Conservation (phyloP, 2,329 filamentous ascomycete species). For the Thermomyces lanuginosus region DNA sequence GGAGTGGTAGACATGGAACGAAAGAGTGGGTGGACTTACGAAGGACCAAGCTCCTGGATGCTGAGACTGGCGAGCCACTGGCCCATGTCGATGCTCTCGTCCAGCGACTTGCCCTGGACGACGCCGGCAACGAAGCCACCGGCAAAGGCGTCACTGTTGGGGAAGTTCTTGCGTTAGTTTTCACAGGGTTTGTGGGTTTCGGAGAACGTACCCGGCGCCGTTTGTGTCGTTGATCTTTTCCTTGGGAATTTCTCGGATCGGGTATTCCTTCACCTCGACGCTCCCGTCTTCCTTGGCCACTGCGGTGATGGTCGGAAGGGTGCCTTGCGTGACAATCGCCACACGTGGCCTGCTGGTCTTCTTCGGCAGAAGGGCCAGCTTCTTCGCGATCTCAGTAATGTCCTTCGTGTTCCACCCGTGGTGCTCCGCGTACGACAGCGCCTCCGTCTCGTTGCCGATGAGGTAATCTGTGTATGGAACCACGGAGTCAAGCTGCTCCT, state of each 20-base stretch:
- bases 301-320: conserved; percentile 73
- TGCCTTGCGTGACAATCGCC: conserved; percentile 90
- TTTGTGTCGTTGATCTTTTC: conserved; percentile 87
- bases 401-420: conserved; percentile 61
- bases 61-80: conserved; percentile 91
- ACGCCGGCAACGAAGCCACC: conserved; percentile 85
- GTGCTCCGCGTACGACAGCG: conserved; percentile 67
- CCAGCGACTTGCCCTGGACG: conserved; percentile 65
- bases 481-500: conserved; percentile 74
- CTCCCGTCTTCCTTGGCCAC: conserved; percentile 49
- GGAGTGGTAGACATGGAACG: neutral
- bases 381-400: conserved; percentile 68
- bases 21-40: conserved; percentile 46
- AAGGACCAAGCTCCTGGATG: conserved; percentile 89
- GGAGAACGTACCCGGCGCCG: conserved; percentile 51
- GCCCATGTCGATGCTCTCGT: conserved; percentile 70
- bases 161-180: neutral
- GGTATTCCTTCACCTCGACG: conserved; percentile 54
- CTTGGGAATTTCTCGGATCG: conserved; percentile 62
- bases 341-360: conserved; percentile 62
- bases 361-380: conserved; percentile 79
- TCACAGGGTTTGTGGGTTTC: neutral
- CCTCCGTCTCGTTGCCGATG: conserved; percentile 94
- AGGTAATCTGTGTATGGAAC: conserved; percentile 90
- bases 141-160: conserved; percentile 68